phyloP scores from a whole-genome alignment of 164 flowering plant species.

The Dillenia turbinata region DNA sequence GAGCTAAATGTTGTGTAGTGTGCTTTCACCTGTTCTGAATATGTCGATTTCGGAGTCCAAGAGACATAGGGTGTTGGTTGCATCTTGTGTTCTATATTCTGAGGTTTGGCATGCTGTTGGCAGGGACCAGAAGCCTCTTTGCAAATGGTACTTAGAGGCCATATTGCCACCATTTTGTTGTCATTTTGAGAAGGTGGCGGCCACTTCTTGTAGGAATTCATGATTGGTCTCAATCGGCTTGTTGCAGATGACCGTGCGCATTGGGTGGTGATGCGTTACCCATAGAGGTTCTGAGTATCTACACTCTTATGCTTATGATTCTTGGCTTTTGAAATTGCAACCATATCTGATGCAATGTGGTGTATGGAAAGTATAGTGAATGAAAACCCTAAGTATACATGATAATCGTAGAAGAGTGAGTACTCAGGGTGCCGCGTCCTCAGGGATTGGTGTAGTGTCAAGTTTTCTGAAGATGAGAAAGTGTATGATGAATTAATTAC shows the following conservation, averaged over 20 bases:
- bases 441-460: too few species aligned
- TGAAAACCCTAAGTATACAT: too few species aligned
- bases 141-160: conserved; percentile 87
- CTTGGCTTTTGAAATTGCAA: not conserved
- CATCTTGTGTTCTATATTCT: conserved; percentile 90
- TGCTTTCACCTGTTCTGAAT: conserved; percentile 90
- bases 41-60: conserved; percentile 95
- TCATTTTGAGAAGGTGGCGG: conserved; percentile 90
- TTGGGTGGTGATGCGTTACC: conserved; percentile 98
- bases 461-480: too few species aligned
- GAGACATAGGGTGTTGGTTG: conserved; percentile 97
- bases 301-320: not conserved
- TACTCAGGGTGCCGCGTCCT: too few species aligned
- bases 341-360: too few species aligned
- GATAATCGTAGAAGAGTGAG: too few species aligned
- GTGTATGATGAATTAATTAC: too few species aligned
- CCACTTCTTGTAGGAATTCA: conserved; percentile 95
- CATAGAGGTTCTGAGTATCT: conserved; percentile 58
- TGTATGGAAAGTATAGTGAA: too few species aligned
- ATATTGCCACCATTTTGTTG: conserved; percentile 97
- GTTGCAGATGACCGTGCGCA: conserved; percentile 91
- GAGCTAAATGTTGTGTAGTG: conserved; percentile 45
- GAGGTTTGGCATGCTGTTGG: conserved; percentile 98
- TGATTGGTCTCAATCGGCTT: conserved; percentile 89
- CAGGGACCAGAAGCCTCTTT: conserved; percentile 71